Evolutionary conservation across 176 grass and related monocot genomes (phyloP), one percentile per base, ranked within the genome.

Genomic region (Zoysia japonica): DNA sequence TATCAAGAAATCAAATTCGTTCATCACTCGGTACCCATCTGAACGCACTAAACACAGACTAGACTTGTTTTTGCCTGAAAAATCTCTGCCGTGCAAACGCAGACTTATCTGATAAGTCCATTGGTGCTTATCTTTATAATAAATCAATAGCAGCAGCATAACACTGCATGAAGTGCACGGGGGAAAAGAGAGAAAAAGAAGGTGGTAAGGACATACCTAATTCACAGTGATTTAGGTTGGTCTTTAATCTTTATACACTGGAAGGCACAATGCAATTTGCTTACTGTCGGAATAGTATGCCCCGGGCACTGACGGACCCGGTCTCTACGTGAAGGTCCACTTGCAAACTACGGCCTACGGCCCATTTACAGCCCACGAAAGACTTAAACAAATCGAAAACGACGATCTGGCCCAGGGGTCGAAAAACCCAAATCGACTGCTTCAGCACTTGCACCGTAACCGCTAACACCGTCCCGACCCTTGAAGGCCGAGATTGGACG

Each of bases 41-140:
- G 76, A 68, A n/a, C 76, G 71, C 77, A 80, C 87, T 71, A 16
- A 65, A 70, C 28, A 80, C 48, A 37, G 48, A 38, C 8, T 47
- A 44, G 49, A 14, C 41, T 41, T 63, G 35, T 59, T 19, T 19
- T 88, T 79, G 51, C 57, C 85, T 60, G 67, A 67, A 72, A 50
- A 78, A 14, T 47, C 35, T 42, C 36, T 40, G 69, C 77, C 65
- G 7, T 13, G 68, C 10, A 71, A 72, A 82, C 50, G 66, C 68
- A 76, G 64, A n/a, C 48, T 56, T 84, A 19, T 35, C 65, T 69
- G 54, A 10, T 15, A 65, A 69, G 68, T 11, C 65, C 11, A 55
- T 55, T 20, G 17, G 64, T 48, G 11, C 16, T 62, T 28, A 53
- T 45, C 37, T 66, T 68, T 62, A 43, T 16, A 38, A 55, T 57